Percentiles rank a stretch among this genome's conserved stretches.
Evolutionary conservation across 768 basidiomycete genomes (phyloP).

Genomic region (Pholiota molesta): DNA sequence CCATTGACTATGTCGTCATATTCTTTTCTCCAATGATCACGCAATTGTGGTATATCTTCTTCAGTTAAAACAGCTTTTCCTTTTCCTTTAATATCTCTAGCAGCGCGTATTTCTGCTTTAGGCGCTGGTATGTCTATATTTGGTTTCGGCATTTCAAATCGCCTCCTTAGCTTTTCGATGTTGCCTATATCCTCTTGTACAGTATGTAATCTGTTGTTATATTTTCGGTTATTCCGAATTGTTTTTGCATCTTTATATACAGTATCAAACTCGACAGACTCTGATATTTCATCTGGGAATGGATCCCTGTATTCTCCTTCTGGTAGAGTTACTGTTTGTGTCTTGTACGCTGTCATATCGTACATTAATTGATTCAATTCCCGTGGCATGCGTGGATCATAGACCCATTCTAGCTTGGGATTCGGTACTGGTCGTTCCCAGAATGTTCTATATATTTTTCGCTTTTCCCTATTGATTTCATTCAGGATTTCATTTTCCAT

Average conservation of each 20-base stretch:
- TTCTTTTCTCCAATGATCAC: constrained; percentile 7
- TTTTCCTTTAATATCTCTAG: constrained; percentile 7
- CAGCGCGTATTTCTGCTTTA: background rate
- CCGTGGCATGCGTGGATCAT: constrained; percentile 21
- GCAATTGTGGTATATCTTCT: constrained; percentile 9
- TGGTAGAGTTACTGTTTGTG: background rate
- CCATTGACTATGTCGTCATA: constrained; percentile 12
- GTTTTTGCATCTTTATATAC: background rate
- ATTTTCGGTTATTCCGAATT: background rate
- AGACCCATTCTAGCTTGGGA: constrained; percentile 14
- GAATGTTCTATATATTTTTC: background rate
- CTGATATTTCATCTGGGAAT: constrained; percentile 1
- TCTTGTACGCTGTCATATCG: background rate
- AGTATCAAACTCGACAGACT: background rate
- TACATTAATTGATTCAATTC: constrained; percentile 25
- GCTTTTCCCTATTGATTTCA: background rate
- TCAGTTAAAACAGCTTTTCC: background rate
- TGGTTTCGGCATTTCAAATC: background rate
- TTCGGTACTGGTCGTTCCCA: constrained; percentile 21
- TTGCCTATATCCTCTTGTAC: background rate
- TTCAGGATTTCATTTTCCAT: background rate
- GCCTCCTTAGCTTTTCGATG: background rate
- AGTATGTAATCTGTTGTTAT: background rate
- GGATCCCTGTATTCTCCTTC: background rate
- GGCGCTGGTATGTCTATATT: background rate